Conservation (phyloP, 2,329 filamentous ascomycete genomes). For the Fonsecaea multimorphosa region DNA sequence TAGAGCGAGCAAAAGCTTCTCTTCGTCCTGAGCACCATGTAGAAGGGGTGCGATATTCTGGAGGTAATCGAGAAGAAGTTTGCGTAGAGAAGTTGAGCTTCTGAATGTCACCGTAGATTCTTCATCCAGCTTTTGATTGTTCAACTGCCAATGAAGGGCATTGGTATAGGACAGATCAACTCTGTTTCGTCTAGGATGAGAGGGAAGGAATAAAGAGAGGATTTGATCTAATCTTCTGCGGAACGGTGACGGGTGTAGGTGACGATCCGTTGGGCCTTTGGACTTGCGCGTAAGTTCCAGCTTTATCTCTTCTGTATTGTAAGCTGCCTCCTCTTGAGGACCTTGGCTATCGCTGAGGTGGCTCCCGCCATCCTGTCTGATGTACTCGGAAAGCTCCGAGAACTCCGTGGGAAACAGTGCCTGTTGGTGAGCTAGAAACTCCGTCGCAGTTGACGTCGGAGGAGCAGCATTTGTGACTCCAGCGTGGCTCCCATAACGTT, state of each 20-base stretch:
- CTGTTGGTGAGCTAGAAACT: conserved; percentile 9
- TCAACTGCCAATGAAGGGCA: conserved; percentile 22
- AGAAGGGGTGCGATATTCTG: conserved; percentile 44
- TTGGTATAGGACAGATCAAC: conserved; percentile 30
- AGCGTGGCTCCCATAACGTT: conserved; percentile 1
- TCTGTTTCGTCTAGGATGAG: conserved; percentile 22
- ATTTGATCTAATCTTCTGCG: conserved; percentile 13
- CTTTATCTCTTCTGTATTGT: neutral
- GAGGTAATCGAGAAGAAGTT: conserved; percentile 50
- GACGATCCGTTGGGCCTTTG: neutral
- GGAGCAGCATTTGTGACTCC: neutral
- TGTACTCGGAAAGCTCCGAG: conserved; percentile 12
- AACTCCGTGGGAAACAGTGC: conserved; percentile 14
- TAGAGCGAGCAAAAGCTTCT: conserved; percentile 41
- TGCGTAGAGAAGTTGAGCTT: conserved; percentile 36
- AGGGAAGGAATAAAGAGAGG: conserved; percentile 29
- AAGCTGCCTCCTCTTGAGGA: neutral
- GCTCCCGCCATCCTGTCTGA: conserved; percentile 6
- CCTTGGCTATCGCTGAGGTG: neutral
- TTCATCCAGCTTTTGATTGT: conserved; percentile 1
- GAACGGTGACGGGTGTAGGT: neutral
- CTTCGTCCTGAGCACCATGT: conserved; percentile 13
- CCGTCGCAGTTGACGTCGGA: neutral
- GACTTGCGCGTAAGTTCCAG: neutral
- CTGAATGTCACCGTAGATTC: conserved; percentile 39